phyloP scores from a whole-genome alignment of 768 basidiomycete genomes.

The Calocybe indica region DNA sequence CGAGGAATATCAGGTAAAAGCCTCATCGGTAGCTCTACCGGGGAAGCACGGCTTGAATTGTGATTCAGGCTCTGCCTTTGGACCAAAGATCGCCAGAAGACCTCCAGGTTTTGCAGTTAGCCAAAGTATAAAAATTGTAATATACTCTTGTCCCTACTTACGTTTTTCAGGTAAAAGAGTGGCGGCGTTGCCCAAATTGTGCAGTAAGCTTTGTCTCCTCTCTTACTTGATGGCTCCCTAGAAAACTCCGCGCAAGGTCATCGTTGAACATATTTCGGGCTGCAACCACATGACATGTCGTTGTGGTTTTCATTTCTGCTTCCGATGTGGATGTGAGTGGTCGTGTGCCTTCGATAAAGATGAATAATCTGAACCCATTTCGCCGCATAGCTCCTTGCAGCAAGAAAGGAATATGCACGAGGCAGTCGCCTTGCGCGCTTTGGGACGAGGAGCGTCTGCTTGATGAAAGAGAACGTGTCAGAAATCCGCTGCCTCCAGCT shows the following conservation, averaged over 20 bases:
- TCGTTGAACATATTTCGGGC: constrained; percentile 21
- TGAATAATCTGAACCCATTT: not conserved
- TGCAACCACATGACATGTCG: constrained; percentile 37
- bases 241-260: constrained; percentile 9
- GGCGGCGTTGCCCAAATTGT: constrained; percentile 33
- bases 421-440: constrained; percentile 26
- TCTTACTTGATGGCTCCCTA: not conserved
- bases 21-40: not conserved
- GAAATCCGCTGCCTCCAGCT: constrained; percentile 6
- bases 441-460: constrained; percentile 33
- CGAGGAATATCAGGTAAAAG: constrained; percentile 10
- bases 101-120: constrained; percentile 23
- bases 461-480: constrained; percentile 20
- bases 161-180: constrained; percentile 23
- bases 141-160: not conserved
- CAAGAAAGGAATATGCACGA: constrained; percentile 19
- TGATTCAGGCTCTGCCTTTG: constrained; percentile 23
- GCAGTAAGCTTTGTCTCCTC: constrained; percentile 7
- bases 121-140: constrained; percentile 10
- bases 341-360: not conserved
- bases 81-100: constrained; percentile 34
- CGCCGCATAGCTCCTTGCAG: constrained; percentile 10
- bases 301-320: constrained; percentile 36
- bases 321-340: constrained; percentile 30
- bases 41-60: not conserved